A percentile compares a stretch with the other conserved stretches of the same genome.
Evolutionary conservation across 1,284 basidiomycete species (phyloP).

Genomic region (Ceratobasidium sp.): DNA sequence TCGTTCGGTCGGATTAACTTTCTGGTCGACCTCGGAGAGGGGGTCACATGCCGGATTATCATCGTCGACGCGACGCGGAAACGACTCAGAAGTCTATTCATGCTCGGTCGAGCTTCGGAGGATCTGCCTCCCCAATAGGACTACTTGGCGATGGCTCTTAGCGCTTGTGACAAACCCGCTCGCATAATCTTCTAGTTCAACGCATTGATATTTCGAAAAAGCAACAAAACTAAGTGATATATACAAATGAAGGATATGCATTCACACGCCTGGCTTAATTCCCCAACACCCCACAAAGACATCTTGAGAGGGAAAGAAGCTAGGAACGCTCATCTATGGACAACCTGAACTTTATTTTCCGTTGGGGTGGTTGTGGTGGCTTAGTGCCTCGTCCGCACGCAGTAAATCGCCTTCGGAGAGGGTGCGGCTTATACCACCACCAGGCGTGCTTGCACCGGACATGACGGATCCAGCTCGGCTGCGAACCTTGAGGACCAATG

Average conservation of each 20-base stretch:
- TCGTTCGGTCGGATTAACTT: conserved; percentile 31
- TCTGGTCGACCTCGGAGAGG: conserved; percentile 16
- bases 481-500: conserved; percentile 88
- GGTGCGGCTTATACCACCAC: conserved; percentile 69
- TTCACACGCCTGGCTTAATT: conserved; percentile 15
- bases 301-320: conserved; percentile 27
- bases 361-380: conserved; percentile 32
- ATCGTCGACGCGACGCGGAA: conserved; percentile 1
- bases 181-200: not conserved
- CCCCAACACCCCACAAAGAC: conserved; percentile 13
- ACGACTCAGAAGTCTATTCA: not conserved
- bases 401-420: conserved; percentile 84
- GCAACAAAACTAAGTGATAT: conserved; percentile 13
- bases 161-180: not conserved
- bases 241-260: conserved; percentile 6
- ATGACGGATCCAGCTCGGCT: conserved; percentile 84
- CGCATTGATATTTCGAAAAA: conserved; percentile 9
- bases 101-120: conserved; percentile 22
- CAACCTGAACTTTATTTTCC: not conserved
- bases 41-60: conserved; percentile 12
- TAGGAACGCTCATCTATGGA: not conserved
- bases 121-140: not conserved
- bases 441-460: conserved; percentile 88
- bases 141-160: not conserved
- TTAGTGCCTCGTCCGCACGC: conserved; percentile 82